phyloP scores from a whole-genome alignment of 139 green algal species.

The Ulvella scutata region DNA sequence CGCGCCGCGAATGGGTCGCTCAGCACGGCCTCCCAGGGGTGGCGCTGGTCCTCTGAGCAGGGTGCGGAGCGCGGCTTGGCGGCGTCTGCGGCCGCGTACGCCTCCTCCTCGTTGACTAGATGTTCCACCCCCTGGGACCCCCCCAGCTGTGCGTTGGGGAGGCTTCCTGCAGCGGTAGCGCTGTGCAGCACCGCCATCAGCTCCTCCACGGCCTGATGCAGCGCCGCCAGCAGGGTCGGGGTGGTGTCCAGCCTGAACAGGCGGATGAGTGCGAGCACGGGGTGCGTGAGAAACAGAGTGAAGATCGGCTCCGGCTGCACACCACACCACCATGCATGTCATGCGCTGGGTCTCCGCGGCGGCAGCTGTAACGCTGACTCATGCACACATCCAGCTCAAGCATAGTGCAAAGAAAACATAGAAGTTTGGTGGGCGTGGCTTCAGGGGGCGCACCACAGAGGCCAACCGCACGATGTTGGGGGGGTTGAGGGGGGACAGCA shows the following conservation, averaged over 20 bases:
- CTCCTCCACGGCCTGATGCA: constrained; percentile 14
- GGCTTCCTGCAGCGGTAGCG: constrained; percentile 8
- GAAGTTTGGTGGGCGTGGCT: too few relatives aligned
- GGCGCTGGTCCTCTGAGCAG: neutral
- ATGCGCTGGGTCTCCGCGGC: neutral
- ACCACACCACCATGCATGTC: neutral
- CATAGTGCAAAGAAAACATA: neutral
- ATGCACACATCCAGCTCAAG: neutral
- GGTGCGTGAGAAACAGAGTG: constrained; percentile 22
- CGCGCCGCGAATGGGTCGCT: constrained; percentile 17
- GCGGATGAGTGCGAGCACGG: constrained; percentile 20
- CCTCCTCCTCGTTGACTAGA: constrained; percentile 1
- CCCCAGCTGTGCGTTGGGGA: constrained; percentile 4
- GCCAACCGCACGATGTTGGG: neutral
- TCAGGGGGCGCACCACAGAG: neutral
- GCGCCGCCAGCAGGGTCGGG: constrained; percentile 8
- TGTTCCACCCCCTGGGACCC: neutral
- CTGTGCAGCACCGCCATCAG: constrained; percentile 7
- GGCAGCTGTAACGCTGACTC: neutral
- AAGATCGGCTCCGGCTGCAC: constrained; percentile 13
- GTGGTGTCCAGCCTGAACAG: constrained; percentile 14
- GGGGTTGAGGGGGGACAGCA: neutral
- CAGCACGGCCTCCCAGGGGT: constrained; percentile 9
- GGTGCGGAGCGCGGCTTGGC: neutral
- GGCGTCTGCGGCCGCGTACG: neutral